Evolutionary conservation across 1,139 yeast genomes (phyloP), one percentile per base, ranked within the genome.

Genomic region (Zygoascus sp.): DNA sequence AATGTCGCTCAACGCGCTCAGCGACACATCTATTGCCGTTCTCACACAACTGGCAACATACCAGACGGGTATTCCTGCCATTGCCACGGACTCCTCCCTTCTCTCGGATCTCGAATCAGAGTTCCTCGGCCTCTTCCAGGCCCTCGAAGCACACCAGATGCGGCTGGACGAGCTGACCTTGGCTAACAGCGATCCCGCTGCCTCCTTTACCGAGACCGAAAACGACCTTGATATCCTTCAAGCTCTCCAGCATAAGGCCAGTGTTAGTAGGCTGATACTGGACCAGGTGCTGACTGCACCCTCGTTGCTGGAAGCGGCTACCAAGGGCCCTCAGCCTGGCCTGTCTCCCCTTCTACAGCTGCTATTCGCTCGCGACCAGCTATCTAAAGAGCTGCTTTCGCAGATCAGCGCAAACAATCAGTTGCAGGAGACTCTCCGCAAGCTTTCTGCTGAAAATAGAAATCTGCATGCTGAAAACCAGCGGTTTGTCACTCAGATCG

Each of bases 61-160:
- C 28, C 42, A 47, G 30, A 50, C 52, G 34, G 59, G 59, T 7
- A 30, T 55, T n/a, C 57, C 59, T 9, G 23, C 42, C 20, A 51
- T 55, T 13, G 16, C 51, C n/a, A 32, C 34, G 15, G 36, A 48
- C n/a, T 46, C 40, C 16, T 39, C 52, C 1, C 19, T 45, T 15
- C 42, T 55, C 36, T 40, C 53, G 1, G 40, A 32, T 23, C 47
- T 43, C 19, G 58, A 55, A 40, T 42, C 25, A 40, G 50, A 52
- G 44, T 52, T 50, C 40, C 40, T 55, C 23, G 43, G 27, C 4
- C 40, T 52, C 16, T 48, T 45, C 34, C 46, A 45, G 8, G 44
- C 34, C 13, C 43, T 51, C 11, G 36, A 43, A 9, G 16, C 44
- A 3, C 40, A 28, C 10, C 37, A 38, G 28, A 25, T 32, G 5